Base-by-base conservation (phyloP, 2,329 filamentous ascomycete species). In the Sarocladium brachiariae region DNA sequence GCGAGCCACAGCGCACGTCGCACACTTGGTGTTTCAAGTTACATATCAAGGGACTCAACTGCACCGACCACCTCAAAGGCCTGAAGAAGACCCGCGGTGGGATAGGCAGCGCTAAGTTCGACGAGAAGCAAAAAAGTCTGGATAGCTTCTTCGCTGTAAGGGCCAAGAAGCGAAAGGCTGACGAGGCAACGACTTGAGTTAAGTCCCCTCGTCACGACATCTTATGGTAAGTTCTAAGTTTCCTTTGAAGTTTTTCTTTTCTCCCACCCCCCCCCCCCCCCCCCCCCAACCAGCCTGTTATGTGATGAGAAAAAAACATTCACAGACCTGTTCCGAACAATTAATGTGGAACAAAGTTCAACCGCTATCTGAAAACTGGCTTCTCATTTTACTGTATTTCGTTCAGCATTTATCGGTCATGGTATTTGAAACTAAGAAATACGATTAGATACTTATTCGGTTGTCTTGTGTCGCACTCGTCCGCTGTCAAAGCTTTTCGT, bases 281-380 rank as follows among this genome's bases (percentile, higher is more conserved):
- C 23, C 19, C 27, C 39, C 50, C 25, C 27, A 13, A 30, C 51
- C 34, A 38, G 50, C 54, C 56, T 62, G 60, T 59, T 61, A 56
- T 53, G 81, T 88, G 86, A 88, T 86, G 83, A 89, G 72, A 77
- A 67, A 71, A 63, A 71, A 77, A 74, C 73, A 72, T 79, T 85
- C 85, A 89, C 84, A 89, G 85, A 89, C 85, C 86, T 89, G 85
- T 86, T 85, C 86, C 77, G 83, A 89, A 86, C 14, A 41, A 61
- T n/a, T 61, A 57, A 75, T 88, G 84, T 86, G 76, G 84, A 87
- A 77, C 73, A 65, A 73, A 70, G 71, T 81, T 81, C 85, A 89
- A 89, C 84, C 86, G 84, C 85, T 89, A 82, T 88, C 84, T 88
- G 84, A 87, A 65, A 64, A 51, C 52, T 53, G 49, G 51, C 61